Conservation (phyloP, 164 flowering plant species). For the Berberis vulgaris region DNA sequence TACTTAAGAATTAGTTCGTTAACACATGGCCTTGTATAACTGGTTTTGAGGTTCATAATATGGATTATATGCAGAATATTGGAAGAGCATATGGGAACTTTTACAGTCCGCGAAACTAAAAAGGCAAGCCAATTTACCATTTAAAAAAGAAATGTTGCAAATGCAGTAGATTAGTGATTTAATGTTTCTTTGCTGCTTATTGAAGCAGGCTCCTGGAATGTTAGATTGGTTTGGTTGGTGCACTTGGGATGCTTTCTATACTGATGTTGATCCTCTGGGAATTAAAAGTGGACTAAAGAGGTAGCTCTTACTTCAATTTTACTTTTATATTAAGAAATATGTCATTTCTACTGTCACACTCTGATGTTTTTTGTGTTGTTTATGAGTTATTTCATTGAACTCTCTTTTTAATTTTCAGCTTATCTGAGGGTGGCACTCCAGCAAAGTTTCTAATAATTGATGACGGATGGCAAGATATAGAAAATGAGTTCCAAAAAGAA, state of each 20-base stretch:
- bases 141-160: background rate
- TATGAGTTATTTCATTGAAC: background rate
- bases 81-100: conserved; percentile 41
- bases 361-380: background rate
- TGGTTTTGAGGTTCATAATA: background rate
- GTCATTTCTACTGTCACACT: too few relatives aligned
- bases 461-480: conserved; percentile 67
- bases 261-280: conserved; percentile 52
- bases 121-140: conserved; percentile 27
- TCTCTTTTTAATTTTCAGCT: conserved; percentile 21
- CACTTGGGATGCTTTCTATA: conserved; percentile 80
- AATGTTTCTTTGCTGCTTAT: conserved; percentile 6
- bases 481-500: conserved; percentile 47
- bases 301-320: conserved; percentile 10
- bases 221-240: conserved; percentile 81
- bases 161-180: background rate
- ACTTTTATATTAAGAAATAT: too few relatives aligned
- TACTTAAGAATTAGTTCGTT: too few relatives aligned
- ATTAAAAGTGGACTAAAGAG: conserved; percentile 53
- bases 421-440: conserved; percentile 54
- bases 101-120: conserved; percentile 39
- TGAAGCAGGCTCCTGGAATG: conserved; percentile 59
- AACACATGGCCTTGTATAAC: background rate
- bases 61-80: conserved; percentile 30
- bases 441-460: conserved; percentile 53